These are phyloP conservation scores for Isatis tinctoria DNA, from an alignment of 345 rosid genomes.

Conservation along the genomic window DNA sequence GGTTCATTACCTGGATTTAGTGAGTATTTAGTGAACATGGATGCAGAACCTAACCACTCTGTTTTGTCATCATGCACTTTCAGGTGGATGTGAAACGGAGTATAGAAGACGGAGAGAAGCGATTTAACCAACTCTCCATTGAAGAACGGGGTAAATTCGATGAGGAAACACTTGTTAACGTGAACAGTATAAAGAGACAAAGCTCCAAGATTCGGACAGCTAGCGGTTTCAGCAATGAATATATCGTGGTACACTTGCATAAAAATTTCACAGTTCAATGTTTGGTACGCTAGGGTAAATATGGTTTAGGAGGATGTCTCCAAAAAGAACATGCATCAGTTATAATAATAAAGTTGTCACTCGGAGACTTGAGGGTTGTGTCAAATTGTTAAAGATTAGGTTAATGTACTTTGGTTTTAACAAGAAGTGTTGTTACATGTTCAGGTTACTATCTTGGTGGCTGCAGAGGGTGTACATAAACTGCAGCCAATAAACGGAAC, in stretches of 20 bases:
- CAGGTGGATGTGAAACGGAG: constrained; percentile 76
- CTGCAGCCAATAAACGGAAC: constrained; percentile 67
- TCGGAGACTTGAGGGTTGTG: not conserved
- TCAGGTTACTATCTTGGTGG: constrained; percentile 86
- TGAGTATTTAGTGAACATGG: not conserved
- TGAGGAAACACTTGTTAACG: constrained; percentile 92
- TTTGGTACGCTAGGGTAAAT: not conserved
- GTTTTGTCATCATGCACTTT: not conserved
- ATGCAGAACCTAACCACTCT: constrained; percentile 9
- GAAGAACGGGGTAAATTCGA: constrained; percentile 96
- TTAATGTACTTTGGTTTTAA: not conserved
- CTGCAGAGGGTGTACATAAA: constrained; percentile 84
- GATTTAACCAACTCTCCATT: constrained; percentile 87
- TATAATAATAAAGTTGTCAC: not conserved
- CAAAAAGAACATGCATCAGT: not conserved
- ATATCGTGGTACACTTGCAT: constrained; percentile 74
- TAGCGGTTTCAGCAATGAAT: constrained; percentile 74
- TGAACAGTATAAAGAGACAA: constrained; percentile 68
- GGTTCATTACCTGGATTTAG: not conserved
- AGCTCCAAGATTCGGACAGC: constrained; percentile 51
- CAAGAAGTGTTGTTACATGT: not conserved
- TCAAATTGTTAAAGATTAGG: not conserved
- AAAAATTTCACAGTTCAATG: not conserved
- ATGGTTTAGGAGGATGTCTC: not conserved
- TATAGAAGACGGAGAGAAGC: constrained; percentile 79